Evolutionary conservation across 345 rosid genomes (phyloP).

Genomic region (Ailanthus altissimus): DNA sequence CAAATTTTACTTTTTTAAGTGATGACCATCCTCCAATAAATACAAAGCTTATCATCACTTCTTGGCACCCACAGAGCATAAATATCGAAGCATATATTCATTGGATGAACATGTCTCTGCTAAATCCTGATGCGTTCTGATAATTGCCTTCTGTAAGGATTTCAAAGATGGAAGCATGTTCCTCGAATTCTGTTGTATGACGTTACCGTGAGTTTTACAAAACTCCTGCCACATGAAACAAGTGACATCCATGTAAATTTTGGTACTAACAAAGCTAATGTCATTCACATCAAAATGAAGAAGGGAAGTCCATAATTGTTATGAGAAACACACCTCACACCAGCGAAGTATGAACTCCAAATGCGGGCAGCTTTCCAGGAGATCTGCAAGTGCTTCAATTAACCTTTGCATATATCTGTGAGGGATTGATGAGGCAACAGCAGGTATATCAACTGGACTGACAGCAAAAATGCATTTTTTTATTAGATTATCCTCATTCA

Average conservation of each 20-base stretch:
- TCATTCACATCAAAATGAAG: neutral
- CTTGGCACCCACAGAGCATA: slow-evolving; percentile 55
- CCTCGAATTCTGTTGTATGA: slow-evolving; percentile 78
- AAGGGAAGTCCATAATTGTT: neutral
- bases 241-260: neutral
- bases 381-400: slow-evolving; percentile 76
- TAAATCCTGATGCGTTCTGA: slow-evolving; percentile 86
- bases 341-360: slow-evolving; percentile 82
- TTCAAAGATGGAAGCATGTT: slow-evolving; percentile 75
- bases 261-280: neutral
- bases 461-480: slow-evolving; percentile 83
- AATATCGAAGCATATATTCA: slow-evolving; percentile 77
- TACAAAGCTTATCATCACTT: slow-evolving; percentile 27
- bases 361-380: slow-evolving; percentile 86
- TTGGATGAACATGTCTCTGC: slow-evolving; percentile 91
- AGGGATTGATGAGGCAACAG: slow-evolving; percentile 67
- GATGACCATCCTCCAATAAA: neutral
- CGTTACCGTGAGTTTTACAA: slow-evolving; percentile 80
- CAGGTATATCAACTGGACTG: slow-evolving; percentile 62
- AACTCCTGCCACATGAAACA: slow-evolving; percentile 58
- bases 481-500: slow-evolving; percentile 80
- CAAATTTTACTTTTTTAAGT: neutral
- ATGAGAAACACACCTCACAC: slow-evolving; percentile 67
- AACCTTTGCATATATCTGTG: slow-evolving; percentile 74
- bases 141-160: slow-evolving; percentile 81